Evolutionary conservation across 2,329 filamentous ascomycete genomes (phyloP), one percentile per base, ranked within the genome.

Genomic region (Sclerotinia trifoliorum): DNA sequence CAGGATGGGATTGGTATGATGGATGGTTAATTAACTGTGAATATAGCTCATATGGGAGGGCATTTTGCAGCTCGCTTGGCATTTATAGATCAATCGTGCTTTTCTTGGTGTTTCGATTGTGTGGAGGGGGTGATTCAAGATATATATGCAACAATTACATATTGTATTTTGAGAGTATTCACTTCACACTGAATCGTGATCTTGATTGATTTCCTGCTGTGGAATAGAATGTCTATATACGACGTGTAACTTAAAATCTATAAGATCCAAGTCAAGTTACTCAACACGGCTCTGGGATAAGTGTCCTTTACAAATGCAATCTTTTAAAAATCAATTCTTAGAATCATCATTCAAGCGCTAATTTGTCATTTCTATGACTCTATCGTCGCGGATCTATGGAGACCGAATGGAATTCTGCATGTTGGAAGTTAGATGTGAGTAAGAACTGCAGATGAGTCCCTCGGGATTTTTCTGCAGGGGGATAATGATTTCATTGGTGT

Each of bases 1-100:
- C 63, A 57, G 63, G 24, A 48, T 24, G 51, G 24, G 35, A 55
- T 55, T 51, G 32, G 15, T 35, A 26, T 35, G 32, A 62, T 62
- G 58, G 13, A 55, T 35, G 29, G 5, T 35, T n/a, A 39, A 21
- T 35, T 39, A 11, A 11, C n/a, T 56, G 5, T 32, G 26, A n/a
- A 51, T 5, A 63, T 21, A 11, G 46, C 17, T 51, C 32, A 63
- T 26, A 51, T 60, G 42, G 17, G 24, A 21, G 8, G 57, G 10
- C 15, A 29, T 32, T 60, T 21, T 21, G 24, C 42, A 15, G 26
- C 51, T 62, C 39, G 15, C 29, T 51, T 42, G 21, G 26, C 17
- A n/a, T 39, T 39, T 51, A 39, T 51, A 62, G 29, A 51, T 19
- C 29, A 56, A 19, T 26, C 5, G 8, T 11, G 15, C 21, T 24